phyloP scores from a whole-genome alignment of 805 yeast genomes.

The Henningerozyma blattae region DNA sequence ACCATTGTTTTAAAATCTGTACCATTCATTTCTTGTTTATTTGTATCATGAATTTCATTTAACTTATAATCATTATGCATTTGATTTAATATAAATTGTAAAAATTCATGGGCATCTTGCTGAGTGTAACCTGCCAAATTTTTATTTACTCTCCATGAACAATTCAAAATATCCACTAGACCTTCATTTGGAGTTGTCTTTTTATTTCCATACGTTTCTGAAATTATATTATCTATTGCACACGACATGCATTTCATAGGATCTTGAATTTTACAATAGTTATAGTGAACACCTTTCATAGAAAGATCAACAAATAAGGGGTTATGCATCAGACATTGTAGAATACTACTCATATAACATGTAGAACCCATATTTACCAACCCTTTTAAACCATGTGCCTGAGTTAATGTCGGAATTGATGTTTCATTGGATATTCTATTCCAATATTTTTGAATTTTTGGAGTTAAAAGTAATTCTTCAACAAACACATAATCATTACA shows the following conservation, averaged over 20 bases:
- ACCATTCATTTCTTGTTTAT: constrained; percentile 5
- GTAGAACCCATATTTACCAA: constrained; percentile 93
- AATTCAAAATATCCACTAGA: constrained; percentile 64
- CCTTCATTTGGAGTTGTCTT: constrained; percentile 34
- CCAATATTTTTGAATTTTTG: constrained; percentile 18
- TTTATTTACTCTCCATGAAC: constrained; percentile 79
- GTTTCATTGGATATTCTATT: constrained; percentile 13
- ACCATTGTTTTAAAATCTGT: no score
- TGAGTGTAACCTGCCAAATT: constrained; percentile 91
- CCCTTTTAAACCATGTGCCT: constrained; percentile 75
- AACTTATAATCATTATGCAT: constrained; percentile 39
- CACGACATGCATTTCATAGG: constrained; percentile 59
- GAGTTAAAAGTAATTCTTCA: constrained; percentile 27
- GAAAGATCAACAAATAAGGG: constrained; percentile 75
- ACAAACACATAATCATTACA: constrained; percentile 67
- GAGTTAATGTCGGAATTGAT: constrained; percentile 26
- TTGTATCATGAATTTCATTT: constrained; percentile 5
- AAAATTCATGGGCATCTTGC: constrained; percentile 97
- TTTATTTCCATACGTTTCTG: constrained; percentile 49
- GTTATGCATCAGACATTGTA: constrained; percentile 83
- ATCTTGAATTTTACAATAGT: constrained; percentile 17
- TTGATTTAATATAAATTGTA: constrained; percentile 84
- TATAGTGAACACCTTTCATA: constrained; percentile 32
- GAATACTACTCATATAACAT: constrained; percentile 89
- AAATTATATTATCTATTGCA: constrained; percentile 67